Conservation (phyloP, 192 early-diverging fungal genomes). For the Backusella morwellensis region DNA sequence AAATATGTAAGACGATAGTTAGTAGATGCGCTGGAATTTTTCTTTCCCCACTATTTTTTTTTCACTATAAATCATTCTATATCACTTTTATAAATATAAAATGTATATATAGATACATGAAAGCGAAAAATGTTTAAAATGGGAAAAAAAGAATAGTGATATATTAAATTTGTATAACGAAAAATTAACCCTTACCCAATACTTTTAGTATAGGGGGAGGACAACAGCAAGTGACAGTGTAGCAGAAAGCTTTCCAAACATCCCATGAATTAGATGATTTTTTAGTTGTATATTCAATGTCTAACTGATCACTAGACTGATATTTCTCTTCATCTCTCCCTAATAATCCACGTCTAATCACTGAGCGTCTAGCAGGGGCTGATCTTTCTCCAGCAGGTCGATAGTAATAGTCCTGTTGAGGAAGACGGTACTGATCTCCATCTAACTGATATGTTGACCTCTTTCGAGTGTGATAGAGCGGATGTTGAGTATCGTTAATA, state of each 20-base stretch:
- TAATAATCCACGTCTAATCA: constrained; percentile 19
- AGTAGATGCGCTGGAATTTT: background rate
- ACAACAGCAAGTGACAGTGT: constrained; percentile 49
- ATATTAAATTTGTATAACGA: background rate
- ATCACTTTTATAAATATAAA: background rate
- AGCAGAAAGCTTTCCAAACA: constrained; percentile 45
- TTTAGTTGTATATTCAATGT: constrained; percentile 10
- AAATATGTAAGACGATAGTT: background rate
- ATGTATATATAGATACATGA: background rate
- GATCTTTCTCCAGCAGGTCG: background rate
- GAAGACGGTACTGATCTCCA: background rate
- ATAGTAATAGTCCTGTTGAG: constrained; percentile 9
- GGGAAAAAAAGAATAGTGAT: background rate
- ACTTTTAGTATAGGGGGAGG: constrained; percentile 42
- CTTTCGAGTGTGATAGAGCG: constrained; percentile 41
- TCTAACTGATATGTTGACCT: background rate
- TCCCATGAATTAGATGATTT: constrained; percentile 20
- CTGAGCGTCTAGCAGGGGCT: constrained; percentile 1
- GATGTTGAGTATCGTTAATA: constrained; percentile 45
- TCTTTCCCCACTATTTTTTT: background rate
- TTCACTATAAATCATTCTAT: background rate
- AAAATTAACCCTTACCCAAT: constrained; percentile 29
- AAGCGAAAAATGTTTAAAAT: background rate
- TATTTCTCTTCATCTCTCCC: constrained; percentile 20
- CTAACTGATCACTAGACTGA: background rate